Evolutionary conservation across 371 early-diverging fungal genomes (phyloP).

Genomic region (Sporodiniella umbellata): DNA sequence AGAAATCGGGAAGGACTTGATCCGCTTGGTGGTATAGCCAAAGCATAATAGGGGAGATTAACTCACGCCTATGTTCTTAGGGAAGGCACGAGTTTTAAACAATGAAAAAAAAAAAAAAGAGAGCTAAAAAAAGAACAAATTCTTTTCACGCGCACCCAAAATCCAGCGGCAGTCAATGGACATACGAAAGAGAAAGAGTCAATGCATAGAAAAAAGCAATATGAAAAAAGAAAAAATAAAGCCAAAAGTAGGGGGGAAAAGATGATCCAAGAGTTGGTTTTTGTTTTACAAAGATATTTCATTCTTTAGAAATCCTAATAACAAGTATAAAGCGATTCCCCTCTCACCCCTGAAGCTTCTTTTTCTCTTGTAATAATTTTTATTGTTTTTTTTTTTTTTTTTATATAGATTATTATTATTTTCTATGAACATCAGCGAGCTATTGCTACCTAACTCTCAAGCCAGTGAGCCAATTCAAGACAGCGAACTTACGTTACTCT

Average conservation of each 20-base stretch:
- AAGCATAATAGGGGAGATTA: no score
- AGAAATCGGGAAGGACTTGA: no score
- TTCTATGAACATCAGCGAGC: slow-evolving; percentile 17
- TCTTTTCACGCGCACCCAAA: no score
- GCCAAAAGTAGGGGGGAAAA: no score
- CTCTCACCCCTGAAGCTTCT: background rate
- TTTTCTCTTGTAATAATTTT: background rate
- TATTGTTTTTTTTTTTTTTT: background rate
- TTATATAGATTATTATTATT: no score
- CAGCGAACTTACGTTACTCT: slow-evolving; percentile 17
- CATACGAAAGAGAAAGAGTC: background rate
- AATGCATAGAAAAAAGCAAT: background rate
- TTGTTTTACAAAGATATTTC: background rate
- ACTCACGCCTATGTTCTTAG: no score
- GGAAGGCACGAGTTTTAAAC: no score
- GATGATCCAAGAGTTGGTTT: background rate
- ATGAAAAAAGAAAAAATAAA: background rate
- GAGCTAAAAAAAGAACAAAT: no score
- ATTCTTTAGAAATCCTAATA: background rate
- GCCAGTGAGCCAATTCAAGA: slow-evolving; percentile 8
- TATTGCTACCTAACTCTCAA: slow-evolving; percentile 2
- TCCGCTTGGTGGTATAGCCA: no score
- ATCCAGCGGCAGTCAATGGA: no score
- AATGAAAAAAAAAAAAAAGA: no score
- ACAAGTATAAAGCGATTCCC: no score